Evolutionary conservation across 2,329 filamentous ascomycete species (phyloP).

Genomic region (Bipolaris bicolor): DNA sequence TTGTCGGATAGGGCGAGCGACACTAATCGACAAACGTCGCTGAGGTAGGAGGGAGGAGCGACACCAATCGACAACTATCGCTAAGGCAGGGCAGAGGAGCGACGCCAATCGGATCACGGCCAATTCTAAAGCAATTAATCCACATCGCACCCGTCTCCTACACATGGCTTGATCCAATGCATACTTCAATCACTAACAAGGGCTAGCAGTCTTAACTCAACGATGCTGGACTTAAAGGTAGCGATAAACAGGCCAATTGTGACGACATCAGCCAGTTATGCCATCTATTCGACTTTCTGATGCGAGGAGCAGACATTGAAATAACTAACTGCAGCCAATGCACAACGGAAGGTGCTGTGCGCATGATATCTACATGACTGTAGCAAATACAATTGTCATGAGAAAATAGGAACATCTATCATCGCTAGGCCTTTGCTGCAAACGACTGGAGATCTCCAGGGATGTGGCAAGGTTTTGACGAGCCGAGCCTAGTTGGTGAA

Average conservation of each 20-base stretch:
- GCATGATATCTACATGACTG: slow-evolving; percentile 4
- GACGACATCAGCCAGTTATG: background rate
- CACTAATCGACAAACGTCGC: too few relatives aligned
- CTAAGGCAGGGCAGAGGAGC: too few relatives aligned
- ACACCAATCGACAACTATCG: too few relatives aligned
- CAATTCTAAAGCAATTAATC: background rate
- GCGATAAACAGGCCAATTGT: background rate
- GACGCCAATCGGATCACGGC: background rate
- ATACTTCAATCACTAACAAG: background rate
- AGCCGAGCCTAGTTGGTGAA: background rate
- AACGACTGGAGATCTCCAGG: background rate
- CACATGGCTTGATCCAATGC: background rate
- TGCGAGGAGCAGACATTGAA: background rate
- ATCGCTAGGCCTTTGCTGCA: background rate
- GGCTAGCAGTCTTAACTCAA: background rate
- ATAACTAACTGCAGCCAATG: background rate
- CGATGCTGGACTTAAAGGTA: background rate
- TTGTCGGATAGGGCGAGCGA: too few relatives aligned
- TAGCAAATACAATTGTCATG: background rate
- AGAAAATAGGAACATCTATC: background rate
- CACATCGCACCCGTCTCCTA: background rate
- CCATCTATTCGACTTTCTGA: background rate
- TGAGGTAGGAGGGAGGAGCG: too few relatives aligned
- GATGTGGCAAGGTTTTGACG: background rate
- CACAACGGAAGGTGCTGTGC: slow-evolving; percentile 1